Evolutionary conservation across 148 eudicot genomes (phyloP).

Genomic region (Rhododendron henanense): DNA sequence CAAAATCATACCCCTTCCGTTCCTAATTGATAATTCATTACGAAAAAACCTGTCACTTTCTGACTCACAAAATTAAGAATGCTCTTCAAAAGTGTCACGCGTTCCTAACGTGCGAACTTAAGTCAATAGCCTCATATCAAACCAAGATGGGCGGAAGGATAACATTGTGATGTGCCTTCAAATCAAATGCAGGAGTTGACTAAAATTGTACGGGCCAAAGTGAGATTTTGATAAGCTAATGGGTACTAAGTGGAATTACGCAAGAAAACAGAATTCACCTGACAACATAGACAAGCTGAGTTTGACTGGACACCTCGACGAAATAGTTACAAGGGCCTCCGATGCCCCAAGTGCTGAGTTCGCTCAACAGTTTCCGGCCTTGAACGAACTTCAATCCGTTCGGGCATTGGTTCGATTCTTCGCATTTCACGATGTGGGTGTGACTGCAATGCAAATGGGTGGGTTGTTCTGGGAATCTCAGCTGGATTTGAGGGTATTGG

Average conservation of each 20-base stretch:
- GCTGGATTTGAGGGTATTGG: not conserved
- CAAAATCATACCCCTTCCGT: not conserved
- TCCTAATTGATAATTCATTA: not conserved
- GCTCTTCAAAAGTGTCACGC: not conserved
- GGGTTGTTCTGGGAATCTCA: not conserved
- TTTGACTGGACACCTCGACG: slow-evolving; percentile 1
- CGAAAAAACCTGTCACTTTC: not conserved
- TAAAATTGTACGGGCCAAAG: not conserved
- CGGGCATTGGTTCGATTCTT: not conserved
- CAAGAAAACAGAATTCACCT: not conserved
- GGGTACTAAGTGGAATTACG: not conserved
- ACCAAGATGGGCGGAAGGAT: not conserved
- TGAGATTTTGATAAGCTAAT: not conserved
- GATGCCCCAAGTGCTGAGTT: slow-evolving; percentile 12
- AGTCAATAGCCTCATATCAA: not conserved
- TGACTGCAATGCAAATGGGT: not conserved
- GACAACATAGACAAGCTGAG: slow-evolving; percentile 5
- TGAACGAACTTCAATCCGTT: not conserved
- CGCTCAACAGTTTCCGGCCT: slow-evolving; percentile 1
- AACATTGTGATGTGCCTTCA: too few species aligned
- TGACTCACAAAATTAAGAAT: too few species aligned
- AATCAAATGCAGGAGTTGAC: not conserved
- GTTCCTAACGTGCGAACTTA: not conserved
- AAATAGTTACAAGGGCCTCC: slow-evolving; percentile 12
- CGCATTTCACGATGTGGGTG: not conserved